Percentiles rank a stretch among this genome's conserved stretches.
Evolutionary conservation across 2,329 filamentous ascomycete genomes (phyloP).

Genomic region (Pyrenophora seminiperda): DNA sequence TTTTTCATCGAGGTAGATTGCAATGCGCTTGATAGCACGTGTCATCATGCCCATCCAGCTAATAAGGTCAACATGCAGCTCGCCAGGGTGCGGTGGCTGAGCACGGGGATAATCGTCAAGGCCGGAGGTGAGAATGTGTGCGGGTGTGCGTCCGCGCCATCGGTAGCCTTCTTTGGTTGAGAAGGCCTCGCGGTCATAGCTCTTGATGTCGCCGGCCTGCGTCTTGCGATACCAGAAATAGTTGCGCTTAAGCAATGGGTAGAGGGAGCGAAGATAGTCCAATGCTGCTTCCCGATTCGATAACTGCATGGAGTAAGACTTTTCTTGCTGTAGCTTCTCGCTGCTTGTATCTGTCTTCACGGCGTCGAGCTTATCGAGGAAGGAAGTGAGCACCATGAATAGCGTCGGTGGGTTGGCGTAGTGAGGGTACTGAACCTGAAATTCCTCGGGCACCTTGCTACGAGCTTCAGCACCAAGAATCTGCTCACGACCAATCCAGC

Average conservation of each 20-base stretch:
- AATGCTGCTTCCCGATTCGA: slow-evolving; percentile 70
- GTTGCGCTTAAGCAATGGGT: slow-evolving; percentile 85
- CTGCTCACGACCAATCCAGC: slow-evolving; percentile 96
- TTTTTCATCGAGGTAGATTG: slow-evolving; percentile 70
- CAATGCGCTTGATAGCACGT: slow-evolving; percentile 80
- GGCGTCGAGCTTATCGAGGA: slow-evolving; percentile 75
- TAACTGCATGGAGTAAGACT: slow-evolving; percentile 66
- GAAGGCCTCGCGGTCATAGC: slow-evolving; percentile 87
- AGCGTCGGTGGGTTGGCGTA: slow-evolving; percentile 97
- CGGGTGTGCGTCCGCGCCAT: slow-evolving; percentile 87
- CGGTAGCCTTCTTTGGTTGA: slow-evolving; percentile 91
- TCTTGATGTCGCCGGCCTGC: slow-evolving; percentile 85
- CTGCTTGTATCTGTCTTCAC: slow-evolving; percentile 44
- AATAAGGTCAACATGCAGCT: slow-evolving; percentile 93
- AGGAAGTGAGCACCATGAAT: slow-evolving; percentile 83
- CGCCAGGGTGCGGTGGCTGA: slow-evolving; percentile 91
- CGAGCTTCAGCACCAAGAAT: slow-evolving; percentile 90
- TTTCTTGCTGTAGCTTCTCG: slow-evolving; percentile 44
- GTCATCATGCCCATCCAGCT: slow-evolving; percentile 99
- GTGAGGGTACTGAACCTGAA: slow-evolving; percentile 94
- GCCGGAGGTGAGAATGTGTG: slow-evolving; percentile 89
- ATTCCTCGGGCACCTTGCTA: slow-evolving; percentile 91
- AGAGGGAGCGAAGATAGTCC: slow-evolving; percentile 75
- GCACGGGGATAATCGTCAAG: slow-evolving; percentile 95
- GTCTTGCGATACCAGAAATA: slow-evolving; percentile 96